Conservation (phyloP, 768 basidiomycete genomes). For the Cystobasidium ongulense region DNA sequence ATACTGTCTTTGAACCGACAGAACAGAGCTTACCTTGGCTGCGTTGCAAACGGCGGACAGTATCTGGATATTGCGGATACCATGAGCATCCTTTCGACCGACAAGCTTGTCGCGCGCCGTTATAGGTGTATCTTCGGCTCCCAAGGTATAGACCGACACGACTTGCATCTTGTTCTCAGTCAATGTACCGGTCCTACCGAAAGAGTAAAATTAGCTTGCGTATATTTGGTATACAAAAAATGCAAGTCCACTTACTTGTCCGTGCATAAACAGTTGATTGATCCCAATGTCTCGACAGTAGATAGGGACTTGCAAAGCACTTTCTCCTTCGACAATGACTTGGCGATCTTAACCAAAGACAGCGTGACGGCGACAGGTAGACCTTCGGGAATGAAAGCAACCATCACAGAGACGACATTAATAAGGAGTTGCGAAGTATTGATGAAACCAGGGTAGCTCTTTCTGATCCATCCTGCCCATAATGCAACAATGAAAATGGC, state of each 20-base stretch:
- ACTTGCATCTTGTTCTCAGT: conserved; percentile 59
- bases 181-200: conserved; percentile 51
- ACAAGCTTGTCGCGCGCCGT: background rate
- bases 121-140: background rate
- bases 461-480: conserved; percentile 34
- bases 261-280: conserved; percentile 55
- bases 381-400: conserved; percentile 51
- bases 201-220: background rate
- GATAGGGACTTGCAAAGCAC: conserved; percentile 55
- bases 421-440: conserved; percentile 53
- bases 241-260: conserved; percentile 48
- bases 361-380: conserved; percentile 49
- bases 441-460: conserved; percentile 47
- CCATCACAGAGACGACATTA: conserved; percentile 54
- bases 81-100: background rate
- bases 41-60: conserved; percentile 54
- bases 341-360: conserved; percentile 48
- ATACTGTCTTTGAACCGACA: background rate
- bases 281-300: conserved; percentile 61
- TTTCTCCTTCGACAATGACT: conserved; percentile 29
- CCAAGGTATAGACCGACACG: conserved; percentile 49
- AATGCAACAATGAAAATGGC: conserved; percentile 31
- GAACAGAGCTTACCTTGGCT: conserved; percentile 48
- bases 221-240: background rate
- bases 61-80: conserved; percentile 42